Percentiles rank a stretch among this genome's conserved stretches.
Conservation (phyloP, 2,329 filamentous ascomycete genomes). For the Mycosphaerelloides madeirae region DNA sequence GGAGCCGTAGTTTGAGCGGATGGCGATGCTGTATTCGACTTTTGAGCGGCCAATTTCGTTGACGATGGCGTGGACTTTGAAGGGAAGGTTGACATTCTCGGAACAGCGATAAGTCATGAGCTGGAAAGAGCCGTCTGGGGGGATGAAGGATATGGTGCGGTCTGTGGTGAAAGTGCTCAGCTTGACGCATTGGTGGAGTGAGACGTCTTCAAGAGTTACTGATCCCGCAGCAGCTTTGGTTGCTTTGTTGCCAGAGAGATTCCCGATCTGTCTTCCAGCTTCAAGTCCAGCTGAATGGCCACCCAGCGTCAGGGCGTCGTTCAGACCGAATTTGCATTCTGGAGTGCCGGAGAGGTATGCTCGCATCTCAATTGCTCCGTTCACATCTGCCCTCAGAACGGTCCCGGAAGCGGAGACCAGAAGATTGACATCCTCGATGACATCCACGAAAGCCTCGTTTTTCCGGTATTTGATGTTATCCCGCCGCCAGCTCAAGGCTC, state of each 20-base stretch:
- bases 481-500: constrained; percentile 92
- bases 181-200: constrained; percentile 98
- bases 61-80: constrained; percentile 98
- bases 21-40: constrained; percentile 96
- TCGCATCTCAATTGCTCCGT: constrained; percentile 96
- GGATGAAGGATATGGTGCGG: constrained; percentile 93
- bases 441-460: constrained; percentile 98
- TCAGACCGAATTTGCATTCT: constrained; percentile 98
- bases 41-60: constrained; percentile 96
- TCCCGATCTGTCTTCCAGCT: constrained; percentile 64
- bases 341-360: constrained; percentile 94
- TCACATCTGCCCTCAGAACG: constrained; percentile 91
- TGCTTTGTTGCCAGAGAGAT: constrained; percentile 75
- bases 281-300: constrained; percentile 33
- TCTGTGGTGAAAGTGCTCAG: constrained; percentile 95
- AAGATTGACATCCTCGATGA: constrained; percentile 97
- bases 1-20: constrained; percentile 91
- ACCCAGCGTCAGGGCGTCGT: constrained; percentile 90
- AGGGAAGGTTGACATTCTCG: constrained; percentile 96
- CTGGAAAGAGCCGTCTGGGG: constrained; percentile 96
- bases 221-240: constrained; percentile 93
- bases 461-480: constrained; percentile 98
- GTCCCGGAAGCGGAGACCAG: constrained; percentile 98
- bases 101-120: constrained; percentile 97
- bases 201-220: constrained; percentile 94